Percentiles rank a stretch among this genome's conserved stretches.
phyloP scores from a whole-genome alignment of 2,329 filamentous ascomycete genomes.

The Cercospora zeina region DNA sequence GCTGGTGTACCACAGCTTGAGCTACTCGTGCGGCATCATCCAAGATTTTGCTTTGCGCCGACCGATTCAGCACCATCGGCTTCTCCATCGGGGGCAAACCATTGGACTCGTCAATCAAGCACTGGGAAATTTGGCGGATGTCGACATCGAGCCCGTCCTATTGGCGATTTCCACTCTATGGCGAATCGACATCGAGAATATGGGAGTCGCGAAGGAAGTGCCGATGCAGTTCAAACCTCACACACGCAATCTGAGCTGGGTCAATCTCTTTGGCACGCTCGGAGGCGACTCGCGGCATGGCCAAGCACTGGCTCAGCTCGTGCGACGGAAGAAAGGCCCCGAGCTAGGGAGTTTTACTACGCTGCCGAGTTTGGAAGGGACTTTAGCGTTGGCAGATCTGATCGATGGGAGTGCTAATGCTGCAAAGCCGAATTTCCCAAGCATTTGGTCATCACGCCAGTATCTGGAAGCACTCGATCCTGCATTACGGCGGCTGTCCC shows the following conservation, averaged over 20 bases:
- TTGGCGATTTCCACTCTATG: constrained; percentile 21
- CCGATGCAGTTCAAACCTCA: constrained; percentile 19
- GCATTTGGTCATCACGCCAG: constrained; percentile 10
- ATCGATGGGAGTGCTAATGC: constrained; percentile 18
- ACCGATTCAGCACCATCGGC: constrained; percentile 12
- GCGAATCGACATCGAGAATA: constrained; percentile 19
- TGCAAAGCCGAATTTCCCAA: constrained; percentile 14
- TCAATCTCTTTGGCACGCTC: constrained; percentile 17
- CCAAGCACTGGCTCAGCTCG: constrained; percentile 15
- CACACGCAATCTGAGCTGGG: constrained; percentile 15
- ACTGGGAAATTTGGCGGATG: constrained; percentile 13
- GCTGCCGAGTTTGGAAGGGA: constrained; percentile 19
- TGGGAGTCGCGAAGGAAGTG: neutral
- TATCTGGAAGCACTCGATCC: constrained; percentile 9
- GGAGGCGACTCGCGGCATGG: constrained; percentile 21
- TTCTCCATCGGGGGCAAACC: constrained; percentile 14
- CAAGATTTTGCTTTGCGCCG: constrained; percentile 14
- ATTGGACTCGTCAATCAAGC: constrained; percentile 19
- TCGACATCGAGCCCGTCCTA: constrained; percentile 23
- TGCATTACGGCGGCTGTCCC: neutral
- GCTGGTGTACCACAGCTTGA: constrained; percentile 19
- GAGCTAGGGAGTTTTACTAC: constrained; percentile 15
- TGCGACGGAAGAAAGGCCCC: constrained; percentile 13
- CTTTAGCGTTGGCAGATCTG: constrained; percentile 17
- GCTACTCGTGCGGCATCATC: constrained; percentile 19